A percentile compares a stretch with the other conserved stretches of the same genome.
These are phyloP conservation scores for Glomus cerebriforme DNA, from an alignment of 192 early-diverging fungal genomes.

Conservation along the genomic window DNA sequence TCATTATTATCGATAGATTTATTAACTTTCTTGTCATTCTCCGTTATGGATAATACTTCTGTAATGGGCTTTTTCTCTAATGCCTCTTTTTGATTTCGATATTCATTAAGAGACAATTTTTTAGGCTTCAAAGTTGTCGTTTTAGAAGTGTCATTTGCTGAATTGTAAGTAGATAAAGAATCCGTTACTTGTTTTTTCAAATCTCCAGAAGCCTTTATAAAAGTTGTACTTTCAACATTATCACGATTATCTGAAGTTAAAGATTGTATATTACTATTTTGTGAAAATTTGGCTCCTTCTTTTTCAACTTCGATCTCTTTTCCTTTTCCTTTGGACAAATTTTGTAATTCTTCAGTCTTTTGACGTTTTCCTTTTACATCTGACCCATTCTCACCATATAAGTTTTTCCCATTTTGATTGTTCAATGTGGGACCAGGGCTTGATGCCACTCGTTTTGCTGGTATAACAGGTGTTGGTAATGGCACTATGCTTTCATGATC, in stretches of 20 bases:
- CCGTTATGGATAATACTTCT: background rate
- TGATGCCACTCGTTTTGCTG: constrained; percentile 21
- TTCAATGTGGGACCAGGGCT: background rate
- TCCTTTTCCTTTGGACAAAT: background rate
- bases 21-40: background rate
- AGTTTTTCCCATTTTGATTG: background rate
- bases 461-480: constrained; percentile 8
- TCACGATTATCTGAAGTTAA: background rate
- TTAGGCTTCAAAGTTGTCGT: background rate
- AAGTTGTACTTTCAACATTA: background rate
- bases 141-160: background rate
- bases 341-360: background rate
- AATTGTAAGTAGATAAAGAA: background rate
- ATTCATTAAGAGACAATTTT: background rate
- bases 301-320: background rate
- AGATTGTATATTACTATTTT: background rate
- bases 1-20: background rate
- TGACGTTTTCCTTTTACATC: constrained; percentile 7
- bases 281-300: background rate
- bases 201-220: background rate
- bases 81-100: background rate
- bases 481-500: background rate
- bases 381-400: background rate
- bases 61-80: background rate
- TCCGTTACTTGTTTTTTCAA: background rate